Percentiles rank a stretch among this genome's conserved stretches.
These are phyloP conservation scores for Phaeosphaeria sp. DNA, from an alignment of 2,329 filamentous ascomycete species.

Conservation along the genomic window DNA sequence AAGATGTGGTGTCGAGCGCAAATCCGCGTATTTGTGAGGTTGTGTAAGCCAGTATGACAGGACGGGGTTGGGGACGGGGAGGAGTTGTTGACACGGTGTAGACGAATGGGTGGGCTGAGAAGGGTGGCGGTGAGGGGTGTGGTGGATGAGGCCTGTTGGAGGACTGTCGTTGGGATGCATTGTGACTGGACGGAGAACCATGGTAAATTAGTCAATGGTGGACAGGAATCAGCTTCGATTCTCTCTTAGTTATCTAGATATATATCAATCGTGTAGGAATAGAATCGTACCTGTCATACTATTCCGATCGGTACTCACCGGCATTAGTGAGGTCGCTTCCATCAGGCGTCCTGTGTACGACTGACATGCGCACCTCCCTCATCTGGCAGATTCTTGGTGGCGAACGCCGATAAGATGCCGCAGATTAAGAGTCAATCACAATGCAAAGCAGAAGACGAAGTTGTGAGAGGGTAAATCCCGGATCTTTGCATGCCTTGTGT, in stretches of 20 bases:
- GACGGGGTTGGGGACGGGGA: slow-evolving; percentile 41
- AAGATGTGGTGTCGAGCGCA: slow-evolving; percentile 36
- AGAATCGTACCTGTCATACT: not conserved
- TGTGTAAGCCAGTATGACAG: slow-evolving; percentile 47
- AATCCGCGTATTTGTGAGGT: slow-evolving; percentile 33
- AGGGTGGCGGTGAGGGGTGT: not conserved
- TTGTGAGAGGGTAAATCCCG: slow-evolving; percentile 48
- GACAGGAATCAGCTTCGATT: not conserved
- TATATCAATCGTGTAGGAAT: not conserved
- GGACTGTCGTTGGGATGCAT: not conserved
- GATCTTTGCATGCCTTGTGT: slow-evolving; percentile 22
- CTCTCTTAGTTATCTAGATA: not conserved
- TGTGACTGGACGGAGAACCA: not conserved
- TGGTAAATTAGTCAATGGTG: not conserved
- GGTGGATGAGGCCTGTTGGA: not conserved
- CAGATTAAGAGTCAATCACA: not conserved
- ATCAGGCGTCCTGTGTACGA: not conserved
- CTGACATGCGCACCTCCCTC: slow-evolving; percentile 9
- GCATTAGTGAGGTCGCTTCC: not conserved
- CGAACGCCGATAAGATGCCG: not conserved
- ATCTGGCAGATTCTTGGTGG: not conserved
- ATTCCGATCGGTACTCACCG: not conserved
- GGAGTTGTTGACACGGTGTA: slow-evolving; percentile 11
- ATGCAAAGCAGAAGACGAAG: slow-evolving; percentile 8
- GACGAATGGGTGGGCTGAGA: not conserved